Conservation (phyloP, 2,329 filamentous ascomycete genomes). For the Colletotrichum sp. region DNA sequence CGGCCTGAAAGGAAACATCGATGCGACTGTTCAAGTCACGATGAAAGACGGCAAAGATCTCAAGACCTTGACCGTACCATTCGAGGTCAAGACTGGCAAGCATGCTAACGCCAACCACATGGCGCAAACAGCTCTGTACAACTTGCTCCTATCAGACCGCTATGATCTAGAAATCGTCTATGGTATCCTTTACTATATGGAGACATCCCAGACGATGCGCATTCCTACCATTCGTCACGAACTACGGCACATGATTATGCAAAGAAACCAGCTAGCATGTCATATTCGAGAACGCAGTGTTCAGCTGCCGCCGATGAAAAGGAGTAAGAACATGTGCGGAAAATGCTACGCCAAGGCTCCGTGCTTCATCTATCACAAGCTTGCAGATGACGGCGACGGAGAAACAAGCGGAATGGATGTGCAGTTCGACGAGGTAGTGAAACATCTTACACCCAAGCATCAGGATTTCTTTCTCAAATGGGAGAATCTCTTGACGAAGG, state of each 20-base stretch:
- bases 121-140: slow-evolving; percentile 94
- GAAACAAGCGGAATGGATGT: slow-evolving; percentile 82
- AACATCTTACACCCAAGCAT: slow-evolving; percentile 76
- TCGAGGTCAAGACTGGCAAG: slow-evolving; percentile 95
- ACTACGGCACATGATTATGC: slow-evolving; percentile 94
- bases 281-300: slow-evolving; percentile 81
- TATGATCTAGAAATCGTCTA: slow-evolving; percentile 93
- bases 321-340: slow-evolving; percentile 80
- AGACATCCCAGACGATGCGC: slow-evolving; percentile 83
- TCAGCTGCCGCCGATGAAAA: slow-evolving; percentile 85
- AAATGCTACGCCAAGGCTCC: slow-evolving; percentile 89
- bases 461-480: slow-evolving; percentile 91
- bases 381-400: slow-evolving; percentile 82
- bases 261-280: slow-evolving; percentile 87
- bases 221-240: slow-evolving; percentile 88
- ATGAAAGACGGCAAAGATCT: slow-evolving; percentile 73
- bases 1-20: slow-evolving; percentile 95
- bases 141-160: slow-evolving; percentile 87
- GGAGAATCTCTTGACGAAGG: slow-evolving; percentile 91
- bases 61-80: slow-evolving; percentile 81
- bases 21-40: slow-evolving; percentile 90
- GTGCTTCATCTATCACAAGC: slow-evolving; percentile 93
- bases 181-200: slow-evolving; percentile 94
- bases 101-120: slow-evolving; percentile 82
- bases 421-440: slow-evolving; percentile 82